Evolutionary conservation across 108 stramenopile species (phyloP).

Genomic region (Thalassiosira profunda): DNA sequence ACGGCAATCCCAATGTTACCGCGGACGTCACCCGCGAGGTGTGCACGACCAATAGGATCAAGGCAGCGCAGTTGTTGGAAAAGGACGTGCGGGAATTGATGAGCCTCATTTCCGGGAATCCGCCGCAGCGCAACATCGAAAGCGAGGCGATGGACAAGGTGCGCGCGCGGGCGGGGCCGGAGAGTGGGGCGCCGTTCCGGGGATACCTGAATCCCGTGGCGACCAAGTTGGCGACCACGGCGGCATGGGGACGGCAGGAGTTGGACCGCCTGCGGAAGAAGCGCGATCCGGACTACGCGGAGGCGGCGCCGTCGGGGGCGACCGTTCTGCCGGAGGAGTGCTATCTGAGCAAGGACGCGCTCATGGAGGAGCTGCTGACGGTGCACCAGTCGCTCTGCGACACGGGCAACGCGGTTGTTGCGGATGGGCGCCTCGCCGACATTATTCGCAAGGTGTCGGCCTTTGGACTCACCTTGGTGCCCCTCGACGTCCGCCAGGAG

Average conservation of each 20-base stretch:
- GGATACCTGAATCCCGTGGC: conserved; percentile 68
- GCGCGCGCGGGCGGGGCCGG: conserved; percentile 58
- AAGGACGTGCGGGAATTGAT: conserved; percentile 71
- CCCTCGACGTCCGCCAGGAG: conserved; percentile 97
- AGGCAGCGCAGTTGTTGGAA: conserved; percentile 82
- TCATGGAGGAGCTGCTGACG: conserved; percentile 83
- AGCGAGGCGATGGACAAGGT: conserved; percentile 42
- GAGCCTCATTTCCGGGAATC: conserved; percentile 59
- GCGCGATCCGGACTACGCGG: background rate
- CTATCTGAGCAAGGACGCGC: conserved; percentile 69
- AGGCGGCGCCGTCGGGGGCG: conserved; percentile 5
- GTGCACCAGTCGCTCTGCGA: conserved; percentile 84
- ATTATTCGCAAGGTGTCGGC: conserved; percentile 88
- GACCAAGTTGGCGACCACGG: conserved; percentile 56
- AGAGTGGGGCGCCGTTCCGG: conserved; percentile 75
- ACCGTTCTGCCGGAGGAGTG: conserved; percentile 40
- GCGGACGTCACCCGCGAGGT: conserved; percentile 93
- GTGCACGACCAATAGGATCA: conserved; percentile 77
- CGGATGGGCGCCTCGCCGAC: conserved; percentile 90
- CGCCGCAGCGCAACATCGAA: conserved; percentile 19
- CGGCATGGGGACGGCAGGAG: conserved; percentile 70
- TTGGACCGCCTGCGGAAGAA: conserved; percentile 38
- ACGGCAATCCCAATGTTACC: conserved; percentile 98
- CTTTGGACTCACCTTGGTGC: conserved; percentile 94
- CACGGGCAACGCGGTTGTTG: conserved; percentile 81